Evolutionary conservation across 2,329 filamentous ascomycete species (phyloP).

Genomic region (Scedosporium aurantiacum): DNA sequence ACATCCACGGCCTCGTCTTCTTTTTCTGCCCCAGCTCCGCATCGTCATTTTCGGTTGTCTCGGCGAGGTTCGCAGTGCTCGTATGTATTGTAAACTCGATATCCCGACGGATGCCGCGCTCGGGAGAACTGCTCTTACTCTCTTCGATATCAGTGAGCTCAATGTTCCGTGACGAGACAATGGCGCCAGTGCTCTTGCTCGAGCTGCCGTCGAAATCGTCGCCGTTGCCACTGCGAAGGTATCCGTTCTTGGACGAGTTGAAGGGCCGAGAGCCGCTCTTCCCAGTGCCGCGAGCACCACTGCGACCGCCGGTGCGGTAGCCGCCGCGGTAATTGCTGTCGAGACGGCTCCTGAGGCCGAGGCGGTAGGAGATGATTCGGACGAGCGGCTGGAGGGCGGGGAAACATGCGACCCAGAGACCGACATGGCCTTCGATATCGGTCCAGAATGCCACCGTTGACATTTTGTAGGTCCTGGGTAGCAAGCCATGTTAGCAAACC

Average conservation of each 20-base stretch:
- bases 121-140: neutral
- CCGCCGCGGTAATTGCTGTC: slow-evolving; percentile 6
- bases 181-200: slow-evolving; percentile 4
- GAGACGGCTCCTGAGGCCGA: slow-evolving; percentile 14
- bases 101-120: neutral
- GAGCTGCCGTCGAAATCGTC: neutral
- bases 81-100: neutral
- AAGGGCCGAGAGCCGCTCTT: neutral
- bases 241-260: slow-evolving; percentile 1
- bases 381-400: slow-evolving; percentile 27
- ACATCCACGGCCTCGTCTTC: neutral
- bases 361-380: slow-evolving; percentile 17
- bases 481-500: neutral
- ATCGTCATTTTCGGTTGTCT: neutral
- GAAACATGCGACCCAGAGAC: slow-evolving; percentile 31
- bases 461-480: slow-evolving; percentile 24
- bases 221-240: neutral
- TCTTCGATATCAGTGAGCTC: neutral
- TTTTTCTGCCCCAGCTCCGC: neutral
- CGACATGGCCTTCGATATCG: slow-evolving; percentile 28
- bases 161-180: neutral
- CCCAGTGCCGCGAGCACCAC: neutral
- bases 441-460: slow-evolving; percentile 25
- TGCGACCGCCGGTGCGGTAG: slow-evolving; percentile 1
- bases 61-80: too few species aligned